Conservation (phyloP, 305 asterid genomes). For the Ajuga reptans region DNA sequence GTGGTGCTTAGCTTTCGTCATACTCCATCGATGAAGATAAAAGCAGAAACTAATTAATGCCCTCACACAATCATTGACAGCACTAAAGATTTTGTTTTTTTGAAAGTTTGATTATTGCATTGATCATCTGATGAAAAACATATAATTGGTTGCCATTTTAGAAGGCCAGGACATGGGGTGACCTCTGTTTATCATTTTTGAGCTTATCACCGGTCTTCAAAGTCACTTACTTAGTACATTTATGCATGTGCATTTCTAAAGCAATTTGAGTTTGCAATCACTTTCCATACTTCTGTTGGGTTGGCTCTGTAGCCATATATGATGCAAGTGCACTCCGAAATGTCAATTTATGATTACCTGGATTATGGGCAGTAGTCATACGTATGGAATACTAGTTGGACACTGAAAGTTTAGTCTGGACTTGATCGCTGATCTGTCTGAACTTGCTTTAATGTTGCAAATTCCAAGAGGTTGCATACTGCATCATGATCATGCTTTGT, state of each 20-base stretch:
- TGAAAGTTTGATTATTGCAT: neutral
- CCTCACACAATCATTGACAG: neutral
- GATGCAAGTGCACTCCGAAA: neutral
- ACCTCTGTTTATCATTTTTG: neutral
- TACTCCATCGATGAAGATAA: neutral
- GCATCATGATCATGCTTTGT: neutral
- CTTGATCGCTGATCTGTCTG: neutral
- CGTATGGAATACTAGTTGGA: constrained; percentile 1
- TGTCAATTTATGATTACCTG: neutral
- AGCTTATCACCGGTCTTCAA: constrained; percentile 4
- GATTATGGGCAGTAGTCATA: neutral
- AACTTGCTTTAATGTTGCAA: neutral
- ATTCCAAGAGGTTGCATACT: neutral
- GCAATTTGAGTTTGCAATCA: constrained; percentile 16
- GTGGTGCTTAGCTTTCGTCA: constrained; percentile 1
- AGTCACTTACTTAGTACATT: neutral
- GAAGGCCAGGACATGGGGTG: neutral
- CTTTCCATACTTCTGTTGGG: constrained; percentile 8
- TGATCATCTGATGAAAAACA: neutral
- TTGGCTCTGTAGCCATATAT: neutral
- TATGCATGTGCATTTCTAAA: neutral
- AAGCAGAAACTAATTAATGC: neutral
- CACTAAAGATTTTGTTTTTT: neutral
- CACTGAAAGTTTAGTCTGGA: neutral
- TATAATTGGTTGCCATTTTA: neutral